Percentiles rank a stretch among this genome's conserved stretches.
Conservation (phyloP, 2,329 filamentous ascomycete species). For the Microcera coccophila region DNA sequence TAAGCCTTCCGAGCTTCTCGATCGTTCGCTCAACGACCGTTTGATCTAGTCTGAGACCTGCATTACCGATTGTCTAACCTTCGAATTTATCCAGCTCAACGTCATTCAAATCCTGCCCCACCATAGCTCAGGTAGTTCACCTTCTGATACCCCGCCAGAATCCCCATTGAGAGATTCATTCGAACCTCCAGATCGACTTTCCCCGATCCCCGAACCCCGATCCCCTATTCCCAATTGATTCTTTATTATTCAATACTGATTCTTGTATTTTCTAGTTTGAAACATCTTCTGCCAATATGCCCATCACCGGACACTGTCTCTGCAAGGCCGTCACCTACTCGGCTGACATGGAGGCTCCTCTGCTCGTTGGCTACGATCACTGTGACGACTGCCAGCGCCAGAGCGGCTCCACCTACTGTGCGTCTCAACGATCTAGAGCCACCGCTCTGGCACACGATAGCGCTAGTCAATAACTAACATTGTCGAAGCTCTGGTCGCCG, state of each 20-base stretch:
- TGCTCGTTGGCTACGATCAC: slow-evolving; percentile 63
- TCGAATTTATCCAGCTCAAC: slow-evolving; percentile 17
- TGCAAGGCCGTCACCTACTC: slow-evolving; percentile 70
- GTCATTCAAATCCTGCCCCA: slow-evolving; percentile 30
- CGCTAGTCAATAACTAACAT: too few relatives aligned
- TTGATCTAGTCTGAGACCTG: slow-evolving; percentile 1
- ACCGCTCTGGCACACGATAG: too few relatives aligned
- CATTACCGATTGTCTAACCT: slow-evolving; percentile 10
- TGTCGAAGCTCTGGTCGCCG: slow-evolving; percentile 56
- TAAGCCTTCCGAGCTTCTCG: too few relatives aligned
- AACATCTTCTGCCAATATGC: slow-evolving; percentile 47
- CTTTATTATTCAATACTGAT: slow-evolving; percentile 1
- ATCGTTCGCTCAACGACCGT: too few relatives aligned
- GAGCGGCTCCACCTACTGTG: slow-evolving; percentile 65
- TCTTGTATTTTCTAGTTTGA: neutral
- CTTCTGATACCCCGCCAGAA: slow-evolving; percentile 23
- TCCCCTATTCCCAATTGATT: slow-evolving; percentile 11
- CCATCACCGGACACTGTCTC: slow-evolving; percentile 66
- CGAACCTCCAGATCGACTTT: slow-evolving; percentile 16
- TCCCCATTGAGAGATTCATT: slow-evolving; percentile 22
- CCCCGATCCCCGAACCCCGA: slow-evolving; percentile 1
- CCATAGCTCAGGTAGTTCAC: slow-evolving; percentile 7
- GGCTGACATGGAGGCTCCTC: slow-evolving; percentile 47
- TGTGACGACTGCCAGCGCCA: slow-evolving; percentile 72
- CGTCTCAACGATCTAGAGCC: too few relatives aligned